Percentiles rank a stretch among this genome's conserved stretches.
phyloP scores from a whole-genome alignment of 345 rosid genomes.

The Aquilaria yunnanensis region DNA sequence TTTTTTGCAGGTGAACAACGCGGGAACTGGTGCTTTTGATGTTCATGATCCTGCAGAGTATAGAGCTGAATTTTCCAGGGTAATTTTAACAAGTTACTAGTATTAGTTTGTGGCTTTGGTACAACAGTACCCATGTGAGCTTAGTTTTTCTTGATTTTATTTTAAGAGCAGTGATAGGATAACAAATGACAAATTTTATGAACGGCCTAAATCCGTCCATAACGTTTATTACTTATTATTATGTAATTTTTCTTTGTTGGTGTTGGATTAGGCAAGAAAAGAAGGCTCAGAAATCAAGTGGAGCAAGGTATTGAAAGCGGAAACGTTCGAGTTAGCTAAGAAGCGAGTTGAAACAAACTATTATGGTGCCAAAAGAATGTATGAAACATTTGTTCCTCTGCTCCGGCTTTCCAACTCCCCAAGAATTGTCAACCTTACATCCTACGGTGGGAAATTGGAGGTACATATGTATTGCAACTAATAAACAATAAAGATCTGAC shows the following conservation, averaged over 20 bases:
- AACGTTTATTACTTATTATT: too few relatives aligned
- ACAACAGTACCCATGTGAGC: neutral
- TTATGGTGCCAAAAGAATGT: constrained; percentile 30
- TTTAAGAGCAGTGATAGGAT: too few relatives aligned
- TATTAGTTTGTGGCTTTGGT: too few relatives aligned
- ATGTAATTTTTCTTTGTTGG: too few relatives aligned
- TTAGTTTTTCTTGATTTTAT: too few relatives aligned
- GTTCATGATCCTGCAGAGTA: constrained; percentile 13
- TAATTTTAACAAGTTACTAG: neutral
- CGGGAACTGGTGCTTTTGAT: constrained; percentile 20
- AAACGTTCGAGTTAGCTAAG: constrained; percentile 20
- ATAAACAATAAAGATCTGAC: too few relatives aligned
- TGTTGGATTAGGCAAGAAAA: constrained; percentile 8
- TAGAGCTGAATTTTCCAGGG: constrained; percentile 12
- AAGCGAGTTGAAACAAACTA: constrained; percentile 41
- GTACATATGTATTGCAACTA: constrained; percentile 7
- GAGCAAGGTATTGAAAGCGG: constrained; percentile 6
- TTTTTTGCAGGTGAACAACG: constrained; percentile 38
- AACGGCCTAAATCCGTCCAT: too few relatives aligned
- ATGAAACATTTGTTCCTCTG: constrained; percentile 30
- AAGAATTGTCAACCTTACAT: constrained; percentile 32
- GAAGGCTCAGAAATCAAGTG: constrained; percentile 12
- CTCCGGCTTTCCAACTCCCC: constrained; percentile 33
- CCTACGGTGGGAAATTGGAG: constrained; percentile 16
- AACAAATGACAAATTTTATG: too few relatives aligned